phyloP scores from a whole-genome alignment of 1,284 basidiomycete genomes.

The Polyporus tsugae region DNA sequence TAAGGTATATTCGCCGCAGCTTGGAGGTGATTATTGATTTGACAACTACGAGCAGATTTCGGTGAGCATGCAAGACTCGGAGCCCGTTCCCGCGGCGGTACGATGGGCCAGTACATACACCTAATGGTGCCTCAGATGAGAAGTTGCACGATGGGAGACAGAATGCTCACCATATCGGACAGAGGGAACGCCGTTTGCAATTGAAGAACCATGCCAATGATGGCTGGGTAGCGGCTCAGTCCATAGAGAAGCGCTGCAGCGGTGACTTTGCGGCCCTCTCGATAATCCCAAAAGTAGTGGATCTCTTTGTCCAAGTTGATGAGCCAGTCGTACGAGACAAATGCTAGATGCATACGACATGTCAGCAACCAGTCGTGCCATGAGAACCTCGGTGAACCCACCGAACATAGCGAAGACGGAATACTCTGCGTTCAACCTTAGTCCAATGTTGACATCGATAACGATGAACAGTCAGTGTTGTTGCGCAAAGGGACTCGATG shows the following conservation, averaged over 20 bases:
- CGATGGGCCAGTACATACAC: background rate
- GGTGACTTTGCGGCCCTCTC: background rate
- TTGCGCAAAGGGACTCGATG: background rate
- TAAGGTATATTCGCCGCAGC: background rate
- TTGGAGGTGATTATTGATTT: background rate
- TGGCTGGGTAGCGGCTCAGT: background rate
- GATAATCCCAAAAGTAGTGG: background rate
- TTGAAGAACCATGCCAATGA: background rate
- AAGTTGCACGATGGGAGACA: background rate
- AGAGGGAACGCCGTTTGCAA: background rate
- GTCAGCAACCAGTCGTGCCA: background rate
- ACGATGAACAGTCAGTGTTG: background rate
- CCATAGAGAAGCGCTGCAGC: background rate
- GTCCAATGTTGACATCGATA: background rate
- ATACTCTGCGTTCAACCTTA: background rate
- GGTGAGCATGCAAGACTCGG: background rate
- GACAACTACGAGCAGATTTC: background rate
- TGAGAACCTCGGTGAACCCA: background rate
- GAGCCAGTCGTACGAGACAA: constrained; percentile 4
- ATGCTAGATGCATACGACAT: background rate
- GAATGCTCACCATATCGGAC: background rate
- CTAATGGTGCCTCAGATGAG: background rate
- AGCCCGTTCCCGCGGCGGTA: background rate
- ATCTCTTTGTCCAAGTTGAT: constrained; percentile 2
- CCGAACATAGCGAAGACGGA: background rate